Percentiles rank a stretch among this genome's conserved stretches.
phyloP scores from a whole-genome alignment of 1,139 yeast species.

The Lodderomyces jiufengensis region DNA sequence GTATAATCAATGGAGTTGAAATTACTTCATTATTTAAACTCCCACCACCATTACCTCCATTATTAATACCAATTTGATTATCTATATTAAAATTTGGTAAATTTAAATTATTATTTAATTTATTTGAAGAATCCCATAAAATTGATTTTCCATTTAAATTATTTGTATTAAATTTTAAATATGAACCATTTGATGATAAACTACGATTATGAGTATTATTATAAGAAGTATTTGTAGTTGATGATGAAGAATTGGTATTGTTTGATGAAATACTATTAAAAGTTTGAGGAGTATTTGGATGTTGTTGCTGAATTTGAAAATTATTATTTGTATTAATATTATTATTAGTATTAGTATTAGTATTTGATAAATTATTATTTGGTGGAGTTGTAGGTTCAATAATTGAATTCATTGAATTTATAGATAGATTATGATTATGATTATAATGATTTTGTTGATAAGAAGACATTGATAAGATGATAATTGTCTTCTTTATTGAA shows the following conservation, averaged over 20 bases:
- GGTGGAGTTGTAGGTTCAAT: conserved; percentile 45
- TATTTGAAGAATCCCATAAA: conserved; percentile 28
- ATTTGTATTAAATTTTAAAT: conserved; percentile 4
- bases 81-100: conserved; percentile 30
- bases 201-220: conserved; percentile 11
- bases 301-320: conserved; percentile 6
- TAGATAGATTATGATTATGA: conserved; percentile 36
- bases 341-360: conserved; percentile 4
- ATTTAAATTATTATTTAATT: conserved; percentile 24
- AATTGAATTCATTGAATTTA: conserved; percentile 34
- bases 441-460: conserved; percentile 1
- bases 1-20: conserved; percentile 13
- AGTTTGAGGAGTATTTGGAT: conserved; percentile 11
- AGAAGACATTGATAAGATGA: conserved; percentile 3
- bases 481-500: no score
- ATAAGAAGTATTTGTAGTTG: conserved; percentile 10
- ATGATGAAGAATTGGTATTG: conserved; percentile 6
- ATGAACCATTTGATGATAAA: conserved; percentile 10
- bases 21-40: conserved; percentile 11
- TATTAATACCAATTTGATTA: neutral
- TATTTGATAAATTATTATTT: conserved; percentile 8
- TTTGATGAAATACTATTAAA: conserved; percentile 9
- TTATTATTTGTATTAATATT: conserved; percentile 1
- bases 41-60: no score
- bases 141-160: conserved; percentile 17